phyloP scores from a whole-genome alignment of 805 yeast genomes.

The Ogataea paraovalis region DNA sequence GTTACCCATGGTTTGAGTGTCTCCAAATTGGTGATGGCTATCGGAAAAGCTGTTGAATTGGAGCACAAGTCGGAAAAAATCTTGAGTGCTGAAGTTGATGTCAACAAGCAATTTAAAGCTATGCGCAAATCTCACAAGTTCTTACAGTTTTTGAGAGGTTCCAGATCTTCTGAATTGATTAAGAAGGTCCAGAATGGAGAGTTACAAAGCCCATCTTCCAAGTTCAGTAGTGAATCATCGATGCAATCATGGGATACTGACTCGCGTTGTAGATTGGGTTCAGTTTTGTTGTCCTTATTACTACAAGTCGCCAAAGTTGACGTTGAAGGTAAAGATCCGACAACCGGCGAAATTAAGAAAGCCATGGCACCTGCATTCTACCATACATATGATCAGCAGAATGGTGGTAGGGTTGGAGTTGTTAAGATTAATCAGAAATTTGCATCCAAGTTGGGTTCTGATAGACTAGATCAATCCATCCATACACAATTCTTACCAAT shows the following conservation, averaged over 20 bases:
- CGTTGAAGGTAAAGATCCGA: constrained; percentile 78
- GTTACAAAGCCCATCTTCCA: constrained; percentile 4
- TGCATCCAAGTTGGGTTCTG: constrained; percentile 62
- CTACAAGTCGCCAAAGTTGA: constrained; percentile 79
- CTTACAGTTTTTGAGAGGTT: constrained; percentile 35
- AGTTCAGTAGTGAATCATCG: neutral
- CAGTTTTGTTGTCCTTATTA: constrained; percentile 67
- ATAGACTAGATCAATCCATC: constrained; percentile 56
- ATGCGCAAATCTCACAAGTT: constrained; percentile 44
- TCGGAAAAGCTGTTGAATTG: constrained; percentile 79
- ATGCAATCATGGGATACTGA: constrained; percentile 28
- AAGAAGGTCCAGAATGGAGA: constrained; percentile 22
- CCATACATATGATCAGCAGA: constrained; percentile 78
- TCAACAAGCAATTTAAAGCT: constrained; percentile 48
- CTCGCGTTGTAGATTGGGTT: constrained; percentile 67
- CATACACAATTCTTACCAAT: constrained; percentile 87
- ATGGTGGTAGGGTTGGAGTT: constrained; percentile 79
- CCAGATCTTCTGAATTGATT: constrained; percentile 26
- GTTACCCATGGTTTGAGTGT: constrained; percentile 78
- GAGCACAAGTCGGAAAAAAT: constrained; percentile 75
- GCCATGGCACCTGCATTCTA: constrained; percentile 87
- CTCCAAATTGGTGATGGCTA: constrained; percentile 73
- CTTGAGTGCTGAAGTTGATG: constrained; percentile 51
- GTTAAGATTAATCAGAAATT: constrained; percentile 70
- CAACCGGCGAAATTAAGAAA: constrained; percentile 58